phyloP scores from a whole-genome alignment of 2,329 filamentous ascomycete species.

The Westerdykella ornata region DNA sequence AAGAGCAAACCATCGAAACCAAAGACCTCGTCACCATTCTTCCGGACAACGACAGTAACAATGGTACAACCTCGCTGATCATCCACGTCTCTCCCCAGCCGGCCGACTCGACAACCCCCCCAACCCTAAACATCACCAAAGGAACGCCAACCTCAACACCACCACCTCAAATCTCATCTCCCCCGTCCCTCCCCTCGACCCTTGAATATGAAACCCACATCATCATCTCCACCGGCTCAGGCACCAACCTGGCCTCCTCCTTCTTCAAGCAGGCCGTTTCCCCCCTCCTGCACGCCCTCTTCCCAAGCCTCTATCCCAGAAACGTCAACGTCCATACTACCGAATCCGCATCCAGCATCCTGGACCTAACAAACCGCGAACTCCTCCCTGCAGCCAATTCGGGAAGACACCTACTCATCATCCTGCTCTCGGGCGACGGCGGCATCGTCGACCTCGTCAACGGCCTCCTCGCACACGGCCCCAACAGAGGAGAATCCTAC shows the following conservation, averaged over 20 bases:
- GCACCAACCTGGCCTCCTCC: conserved; percentile 35
- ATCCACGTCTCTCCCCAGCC: conserved; percentile 8
- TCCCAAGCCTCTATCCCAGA: conserved; percentile 21
- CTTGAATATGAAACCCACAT: conserved; percentile 34
- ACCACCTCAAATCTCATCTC: background rate
- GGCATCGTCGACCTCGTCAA: conserved; percentile 80
- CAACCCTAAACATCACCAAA: conserved; percentile 14
- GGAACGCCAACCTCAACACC: conserved; percentile 11
- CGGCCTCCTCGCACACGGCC: conserved; percentile 42
- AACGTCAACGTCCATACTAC: conserved; percentile 52
- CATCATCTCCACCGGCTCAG: conserved; percentile 43
- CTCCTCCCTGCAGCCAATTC: conserved; percentile 47
- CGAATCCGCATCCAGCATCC: conserved; percentile 55
- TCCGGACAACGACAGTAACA: conserved; percentile 1
- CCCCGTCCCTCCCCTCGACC: background rate
- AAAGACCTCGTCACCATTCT: conserved; percentile 11
- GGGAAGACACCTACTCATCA: conserved; percentile 46
- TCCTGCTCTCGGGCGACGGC: conserved; percentile 83
- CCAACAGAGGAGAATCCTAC: conserved; percentile 7
- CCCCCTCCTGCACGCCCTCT: conserved; percentile 40
- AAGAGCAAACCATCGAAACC: conserved; percentile 8
- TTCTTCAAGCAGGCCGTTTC: conserved; percentile 38
- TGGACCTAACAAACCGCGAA: conserved; percentile 51
- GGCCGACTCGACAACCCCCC: conserved; percentile 5
- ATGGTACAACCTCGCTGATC: conserved; percentile 6